Evolutionary conservation across 306 rosid genomes (phyloP).

Genomic region (Rosa chinensis): DNA sequence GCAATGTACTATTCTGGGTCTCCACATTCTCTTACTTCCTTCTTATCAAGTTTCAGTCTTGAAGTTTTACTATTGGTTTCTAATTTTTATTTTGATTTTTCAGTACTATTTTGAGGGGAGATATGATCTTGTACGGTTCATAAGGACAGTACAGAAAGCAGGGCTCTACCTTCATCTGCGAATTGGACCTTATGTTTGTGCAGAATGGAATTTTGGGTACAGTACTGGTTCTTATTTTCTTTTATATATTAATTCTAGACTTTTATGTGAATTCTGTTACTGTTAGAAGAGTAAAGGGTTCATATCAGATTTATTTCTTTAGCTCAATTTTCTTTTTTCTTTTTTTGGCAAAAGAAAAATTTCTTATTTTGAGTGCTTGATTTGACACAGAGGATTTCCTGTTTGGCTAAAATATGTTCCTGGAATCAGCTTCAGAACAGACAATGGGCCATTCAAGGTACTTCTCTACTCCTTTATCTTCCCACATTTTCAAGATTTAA

Average conservation of each 20-base stretch:
- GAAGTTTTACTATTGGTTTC: not conserved
- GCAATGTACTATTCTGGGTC: slow-evolving; percentile 62
- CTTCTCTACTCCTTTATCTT: slow-evolving; percentile 8
- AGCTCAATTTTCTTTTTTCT: not conserved
- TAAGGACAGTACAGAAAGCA: slow-evolving; percentile 79
- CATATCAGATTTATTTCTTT: not conserved
- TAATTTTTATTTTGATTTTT: slow-evolving; percentile 25
- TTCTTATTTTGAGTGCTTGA: not conserved
- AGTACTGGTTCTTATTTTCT: slow-evolving; percentile 1
- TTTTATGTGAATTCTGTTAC: not conserved
- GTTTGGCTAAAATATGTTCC: slow-evolving; percentile 98
- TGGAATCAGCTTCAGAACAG: slow-evolving; percentile 93
- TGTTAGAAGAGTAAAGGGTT: not conserved
- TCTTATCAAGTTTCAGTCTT: slow-evolving; percentile 18
- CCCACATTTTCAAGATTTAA: not conserved
- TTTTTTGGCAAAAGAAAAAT: not conserved
- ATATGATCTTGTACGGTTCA: slow-evolving; percentile 80
- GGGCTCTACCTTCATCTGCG: slow-evolving; percentile 95
- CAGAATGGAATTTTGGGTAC: slow-evolving; percentile 99
- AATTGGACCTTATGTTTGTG: slow-evolving; percentile 96
- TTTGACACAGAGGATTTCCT: slow-evolving; percentile 79
- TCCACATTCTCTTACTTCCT: not conserved
- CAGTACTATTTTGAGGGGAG: slow-evolving; percentile 94
- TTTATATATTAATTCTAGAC: not conserved
- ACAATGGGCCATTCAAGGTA: slow-evolving; percentile 91